Evolutionary conservation across 2,329 filamentous ascomycete genomes (phyloP).

Genomic region (Phyllosticta paracitricarpa): DNA sequence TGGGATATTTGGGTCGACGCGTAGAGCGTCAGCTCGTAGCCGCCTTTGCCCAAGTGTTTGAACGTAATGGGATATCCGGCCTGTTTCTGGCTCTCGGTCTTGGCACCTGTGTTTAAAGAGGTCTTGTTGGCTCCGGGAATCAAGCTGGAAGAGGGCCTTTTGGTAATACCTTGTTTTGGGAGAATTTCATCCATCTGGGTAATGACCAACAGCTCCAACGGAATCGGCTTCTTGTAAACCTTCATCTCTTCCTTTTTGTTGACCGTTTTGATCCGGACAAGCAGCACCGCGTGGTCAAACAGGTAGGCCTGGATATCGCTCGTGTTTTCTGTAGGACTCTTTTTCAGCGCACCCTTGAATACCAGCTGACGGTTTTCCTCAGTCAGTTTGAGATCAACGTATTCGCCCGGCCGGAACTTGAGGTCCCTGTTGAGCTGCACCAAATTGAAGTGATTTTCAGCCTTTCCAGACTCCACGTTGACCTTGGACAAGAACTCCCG

Average conservation of each 20-base stretch:
- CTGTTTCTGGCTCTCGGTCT: conserved; percentile 40
- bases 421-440: conserved; percentile 85
- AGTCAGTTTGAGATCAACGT: conserved; percentile 86
- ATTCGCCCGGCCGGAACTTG: conserved; percentile 80
- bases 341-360: conserved; percentile 91
- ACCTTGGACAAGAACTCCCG: conserved; percentile 78
- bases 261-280: conserved; percentile 82
- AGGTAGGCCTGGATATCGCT: conserved; percentile 88
- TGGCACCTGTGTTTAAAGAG: conserved; percentile 24
- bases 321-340: conserved; percentile 70
- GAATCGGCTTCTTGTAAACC: conserved; percentile 91
- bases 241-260: conserved; percentile 93
- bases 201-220: conserved; percentile 84
- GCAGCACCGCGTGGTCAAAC: conserved; percentile 88
- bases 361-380: conserved; percentile 89
- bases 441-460: conserved; percentile 94
- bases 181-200: conserved; percentile 96
- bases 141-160: conserved; percentile 80
- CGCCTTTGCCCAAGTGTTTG: conserved; percentile 87
- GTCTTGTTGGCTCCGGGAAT: conserved; percentile 47
- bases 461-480: conserved; percentile 91
- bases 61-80: conserved; percentile 95
- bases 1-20: conserved; percentile 76
- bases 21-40: conserved; percentile 85
- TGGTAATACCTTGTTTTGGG: conserved; percentile 66